Evolutionary conservation across 1,284 basidiomycete genomes (phyloP).

Genomic region (Waitea zeae): DNA sequence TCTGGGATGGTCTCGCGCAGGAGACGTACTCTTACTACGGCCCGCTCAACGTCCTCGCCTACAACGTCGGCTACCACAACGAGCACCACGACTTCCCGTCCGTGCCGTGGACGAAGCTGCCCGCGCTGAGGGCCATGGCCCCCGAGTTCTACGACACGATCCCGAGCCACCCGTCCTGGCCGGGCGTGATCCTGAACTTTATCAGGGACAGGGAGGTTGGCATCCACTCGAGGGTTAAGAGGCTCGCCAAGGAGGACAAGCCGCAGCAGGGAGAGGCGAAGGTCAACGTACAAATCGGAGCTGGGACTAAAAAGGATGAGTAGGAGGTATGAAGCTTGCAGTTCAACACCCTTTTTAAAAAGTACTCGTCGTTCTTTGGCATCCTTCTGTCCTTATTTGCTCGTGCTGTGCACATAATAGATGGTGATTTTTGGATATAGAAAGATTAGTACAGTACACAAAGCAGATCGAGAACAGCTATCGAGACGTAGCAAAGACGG

Average conservation of each 20-base stretch:
- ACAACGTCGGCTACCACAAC: conserved; percentile 97
- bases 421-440: too few species aligned
- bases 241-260: too few species aligned
- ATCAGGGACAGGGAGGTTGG: conserved; percentile 82
- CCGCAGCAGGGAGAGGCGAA: too few species aligned
- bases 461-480: too few species aligned
- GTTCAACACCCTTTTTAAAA: too few species aligned
- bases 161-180: conserved; percentile 83
- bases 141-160: conserved; percentile 88
- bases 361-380: too few species aligned
- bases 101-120: conserved; percentile 89
- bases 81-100: conserved; percentile 99
- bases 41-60: conserved; percentile 79
- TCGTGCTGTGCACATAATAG: too few species aligned
- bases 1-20: conserved; percentile 80
- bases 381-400: too few species aligned
- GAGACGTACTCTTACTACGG: conserved; percentile 99
- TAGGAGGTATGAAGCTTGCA: neutral
- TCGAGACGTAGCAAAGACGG: too few species aligned
- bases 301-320: neutral
- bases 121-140: conserved; percentile 66
- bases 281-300: neutral
- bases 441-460: too few species aligned
- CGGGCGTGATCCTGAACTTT: conserved; percentile 88
- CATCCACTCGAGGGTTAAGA: neutral